Evolutionary conservation across 2,329 filamentous ascomycete species (phyloP).

Genomic region (Ceratocystis albifundus): DNA sequence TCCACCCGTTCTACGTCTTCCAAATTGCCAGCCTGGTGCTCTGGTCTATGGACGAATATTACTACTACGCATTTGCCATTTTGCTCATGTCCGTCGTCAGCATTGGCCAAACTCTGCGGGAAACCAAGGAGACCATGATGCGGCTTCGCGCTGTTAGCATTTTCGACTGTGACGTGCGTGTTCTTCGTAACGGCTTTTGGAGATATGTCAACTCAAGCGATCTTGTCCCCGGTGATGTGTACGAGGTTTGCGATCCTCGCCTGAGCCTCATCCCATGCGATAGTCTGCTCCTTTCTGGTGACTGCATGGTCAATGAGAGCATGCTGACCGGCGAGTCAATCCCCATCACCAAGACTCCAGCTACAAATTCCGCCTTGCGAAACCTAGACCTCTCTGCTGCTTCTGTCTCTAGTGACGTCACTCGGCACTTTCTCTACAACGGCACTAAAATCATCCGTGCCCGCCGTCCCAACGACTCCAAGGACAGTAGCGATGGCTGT

Average conservation of each 20-base stretch:
- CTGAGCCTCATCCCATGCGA: constrained; percentile 83
- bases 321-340: constrained; percentile 95
- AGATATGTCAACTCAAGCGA: constrained; percentile 75
- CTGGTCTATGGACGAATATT: constrained; percentile 94
- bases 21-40: constrained; percentile 87
- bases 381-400: constrained; percentile 67
- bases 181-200: constrained; percentile 93
- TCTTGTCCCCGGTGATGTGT: constrained; percentile 88
- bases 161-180: constrained; percentile 91
- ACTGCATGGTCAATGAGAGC: constrained; percentile 98
- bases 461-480: constrained; percentile 72
- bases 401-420: constrained; percentile 69
- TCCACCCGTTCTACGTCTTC: constrained; percentile 95
- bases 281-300: constrained; percentile 78
- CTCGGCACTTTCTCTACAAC: constrained; percentile 82
- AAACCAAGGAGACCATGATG: constrained; percentile 83
- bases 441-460: constrained; percentile 93
- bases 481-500: constrained; percentile 68
- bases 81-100: constrained; percentile 90
- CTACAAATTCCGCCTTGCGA: constrained; percentile 66
- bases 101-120: constrained; percentile 76
- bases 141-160: constrained; percentile 81
- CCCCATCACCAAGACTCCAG: constrained; percentile 83
- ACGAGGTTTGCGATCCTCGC: constrained; percentile 89
- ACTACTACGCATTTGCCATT: constrained; percentile 93